Conservation (phyloP, 2,329 filamentous ascomycete species). For the Talaromyces sp. region DNA sequence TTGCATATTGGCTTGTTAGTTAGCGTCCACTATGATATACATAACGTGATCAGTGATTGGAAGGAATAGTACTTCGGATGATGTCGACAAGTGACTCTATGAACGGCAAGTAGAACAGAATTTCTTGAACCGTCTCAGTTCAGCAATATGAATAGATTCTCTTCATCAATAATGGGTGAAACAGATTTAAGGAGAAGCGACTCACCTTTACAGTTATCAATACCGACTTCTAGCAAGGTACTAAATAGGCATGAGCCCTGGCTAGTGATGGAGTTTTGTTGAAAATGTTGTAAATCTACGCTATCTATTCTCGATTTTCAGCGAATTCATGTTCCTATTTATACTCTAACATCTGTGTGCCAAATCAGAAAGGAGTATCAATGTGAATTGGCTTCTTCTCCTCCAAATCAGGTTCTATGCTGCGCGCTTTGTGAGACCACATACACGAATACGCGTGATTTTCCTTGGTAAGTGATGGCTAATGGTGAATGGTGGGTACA, state of each 20-base stretch:
- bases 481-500: background rate
- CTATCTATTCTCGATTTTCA: background rate
- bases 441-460: background rate
- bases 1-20: background rate
- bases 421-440: background rate
- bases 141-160: constrained; percentile 9
- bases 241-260: background rate
- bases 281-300: background rate
- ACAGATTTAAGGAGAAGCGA: background rate
- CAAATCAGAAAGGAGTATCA: background rate
- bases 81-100: constrained; percentile 14
- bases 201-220: background rate
- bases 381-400: background rate
- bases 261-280: background rate
- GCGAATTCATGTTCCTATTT: background rate
- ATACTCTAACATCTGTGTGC: background rate
- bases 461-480: background rate
- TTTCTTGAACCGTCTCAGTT: constrained; percentile 6
- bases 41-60: background rate
- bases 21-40: background rate
- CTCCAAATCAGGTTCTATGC: background rate
- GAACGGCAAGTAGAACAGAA: constrained; percentile 1
- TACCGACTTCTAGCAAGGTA: background rate
- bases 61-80: constrained; percentile 1
- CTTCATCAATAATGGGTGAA: background rate